Conservation (phyloP, 2,329 filamentous ascomycete species). For the Fusarium irregulare region DNA sequence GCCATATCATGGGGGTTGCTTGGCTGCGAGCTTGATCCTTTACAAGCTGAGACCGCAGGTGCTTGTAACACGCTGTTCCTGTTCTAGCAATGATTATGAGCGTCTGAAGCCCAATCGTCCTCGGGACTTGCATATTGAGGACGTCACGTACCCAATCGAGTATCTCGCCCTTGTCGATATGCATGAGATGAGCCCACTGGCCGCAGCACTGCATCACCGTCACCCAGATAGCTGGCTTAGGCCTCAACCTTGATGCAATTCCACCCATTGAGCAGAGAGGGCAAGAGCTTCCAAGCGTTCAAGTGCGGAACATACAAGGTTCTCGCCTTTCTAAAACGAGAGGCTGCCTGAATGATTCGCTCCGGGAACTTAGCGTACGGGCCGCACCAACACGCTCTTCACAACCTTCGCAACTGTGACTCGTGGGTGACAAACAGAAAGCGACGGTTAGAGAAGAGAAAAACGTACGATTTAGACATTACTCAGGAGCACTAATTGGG, state of each 20-base stretch:
- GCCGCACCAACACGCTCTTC: constrained; percentile 8
- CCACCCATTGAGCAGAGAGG: background rate
- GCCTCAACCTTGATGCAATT: background rate
- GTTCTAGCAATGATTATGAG: constrained; percentile 32
- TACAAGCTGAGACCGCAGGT: constrained; percentile 28
- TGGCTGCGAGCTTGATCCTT: constrained; percentile 7
- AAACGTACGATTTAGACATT: constrained; percentile 38
- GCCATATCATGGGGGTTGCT: constrained; percentile 1
- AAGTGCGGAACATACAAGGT: background rate
- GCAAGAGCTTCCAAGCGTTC: background rate
- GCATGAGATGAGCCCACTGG: constrained; percentile 1
- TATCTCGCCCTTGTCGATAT: constrained; percentile 16
- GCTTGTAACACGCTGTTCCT: constrained; percentile 26
- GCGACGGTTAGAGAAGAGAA: background rate
- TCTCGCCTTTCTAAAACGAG: background rate
- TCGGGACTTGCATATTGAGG: constrained; percentile 30
- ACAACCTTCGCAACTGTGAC: constrained; percentile 1
- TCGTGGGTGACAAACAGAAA: constrained; percentile 5
- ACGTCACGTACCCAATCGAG: constrained; percentile 28
- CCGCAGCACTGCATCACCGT: background rate
- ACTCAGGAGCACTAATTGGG: constrained; percentile 10
- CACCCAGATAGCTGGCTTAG: background rate
- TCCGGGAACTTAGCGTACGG: constrained; percentile 22
- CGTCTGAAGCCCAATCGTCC: constrained; percentile 11
- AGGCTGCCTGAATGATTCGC: background rate